Base-by-base conservation (phyloP, 257 asterid species). In the Eucommia ulmoides region DNA sequence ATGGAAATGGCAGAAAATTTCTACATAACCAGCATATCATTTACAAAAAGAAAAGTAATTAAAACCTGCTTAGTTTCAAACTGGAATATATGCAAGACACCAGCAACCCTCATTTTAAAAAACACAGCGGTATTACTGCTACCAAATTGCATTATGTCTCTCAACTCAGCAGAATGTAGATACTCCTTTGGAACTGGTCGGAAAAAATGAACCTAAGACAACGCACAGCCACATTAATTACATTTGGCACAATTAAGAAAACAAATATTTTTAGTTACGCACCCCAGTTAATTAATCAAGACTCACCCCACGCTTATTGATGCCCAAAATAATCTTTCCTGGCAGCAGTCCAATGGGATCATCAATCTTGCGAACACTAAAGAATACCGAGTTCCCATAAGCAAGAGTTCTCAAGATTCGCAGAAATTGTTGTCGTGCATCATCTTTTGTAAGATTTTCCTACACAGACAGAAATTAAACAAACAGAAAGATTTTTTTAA, bases 101-200 rank as follows among this genome's bases (percentile, higher is more conserved):
- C 97, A 56, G 99, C 99, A 74, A 91, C 99, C 57, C 99, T 79
- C 99, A 91, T 91, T 79, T 91, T 91, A 69, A 91, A 91, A 71
- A 91, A 91, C 33, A 91, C 95, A 55, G 99, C 99, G 61, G 95
- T 75, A 49, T 91, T 87, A 54, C 99, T 91, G 75, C 99, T 91
- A 42, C 99, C 99, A 57, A 91, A 91, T 67, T 91, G 99, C 99
- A 91, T 91, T 61, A 91, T 91, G 76, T 91, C 99, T 68, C 97
- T 83, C 46, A 91, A 61, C 73, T 91, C 99, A 63, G 99, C 97
- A 24, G 99, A 91, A 65, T 91, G 99, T 55, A 91, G 73, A 61
- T 91, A 91, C 60, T 91, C 99, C 65, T 86, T 91, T 20, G 99
- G 99, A 68, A 83, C 91, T 22, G 99, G 99, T 22, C 99, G 99